These are phyloP conservation scores for Parathielavia appendiculata DNA, from an alignment of 495 filamentous ascomycete genomes.

Conservation along the genomic window DNA sequence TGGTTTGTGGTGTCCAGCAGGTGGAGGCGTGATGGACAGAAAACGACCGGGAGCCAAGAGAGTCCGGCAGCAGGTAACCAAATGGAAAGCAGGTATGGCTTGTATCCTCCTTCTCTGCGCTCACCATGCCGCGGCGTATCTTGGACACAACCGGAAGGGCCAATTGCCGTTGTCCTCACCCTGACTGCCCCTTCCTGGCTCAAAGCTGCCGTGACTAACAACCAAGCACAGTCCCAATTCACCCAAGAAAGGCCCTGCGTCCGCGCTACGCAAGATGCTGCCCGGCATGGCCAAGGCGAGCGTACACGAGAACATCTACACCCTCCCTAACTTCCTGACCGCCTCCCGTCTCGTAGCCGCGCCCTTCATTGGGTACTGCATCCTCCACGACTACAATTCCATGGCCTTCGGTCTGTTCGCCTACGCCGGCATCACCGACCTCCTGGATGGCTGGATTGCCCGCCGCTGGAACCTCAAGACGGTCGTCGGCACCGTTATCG, in stretches of 20 bases:
- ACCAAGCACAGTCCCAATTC: not conserved
- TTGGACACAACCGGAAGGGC: not conserved
- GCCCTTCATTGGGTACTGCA: constrained; percentile 81
- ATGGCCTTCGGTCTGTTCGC: constrained; percentile 78
- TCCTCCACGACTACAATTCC: constrained; percentile 73
- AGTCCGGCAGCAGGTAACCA: not conserved
- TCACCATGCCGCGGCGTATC: not conserved
- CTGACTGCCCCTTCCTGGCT: not conserved
- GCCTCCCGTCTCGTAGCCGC: constrained; percentile 79
- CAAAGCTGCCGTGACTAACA: not conserved
- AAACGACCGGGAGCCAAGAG: not conserved
- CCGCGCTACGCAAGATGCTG: constrained; percentile 37
- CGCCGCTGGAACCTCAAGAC: constrained; percentile 81
- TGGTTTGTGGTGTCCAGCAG: not conserved
- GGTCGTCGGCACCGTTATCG: constrained; percentile 92
- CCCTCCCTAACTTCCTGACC: constrained; percentile 85
- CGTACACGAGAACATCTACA: constrained; percentile 88
- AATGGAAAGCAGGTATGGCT: not conserved
- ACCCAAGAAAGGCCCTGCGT: constrained; percentile 9
- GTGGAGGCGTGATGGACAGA: not conserved
- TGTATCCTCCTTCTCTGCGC: not conserved
- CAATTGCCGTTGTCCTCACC: too few relatives aligned
- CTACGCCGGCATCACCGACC: constrained; percentile 86
- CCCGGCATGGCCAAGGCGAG: constrained; percentile 41
- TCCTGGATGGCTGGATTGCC: constrained; percentile 89